phyloP scores from a whole-genome alignment of 768 basidiomycete species.

The Rhodotorula diobovata region DNA sequence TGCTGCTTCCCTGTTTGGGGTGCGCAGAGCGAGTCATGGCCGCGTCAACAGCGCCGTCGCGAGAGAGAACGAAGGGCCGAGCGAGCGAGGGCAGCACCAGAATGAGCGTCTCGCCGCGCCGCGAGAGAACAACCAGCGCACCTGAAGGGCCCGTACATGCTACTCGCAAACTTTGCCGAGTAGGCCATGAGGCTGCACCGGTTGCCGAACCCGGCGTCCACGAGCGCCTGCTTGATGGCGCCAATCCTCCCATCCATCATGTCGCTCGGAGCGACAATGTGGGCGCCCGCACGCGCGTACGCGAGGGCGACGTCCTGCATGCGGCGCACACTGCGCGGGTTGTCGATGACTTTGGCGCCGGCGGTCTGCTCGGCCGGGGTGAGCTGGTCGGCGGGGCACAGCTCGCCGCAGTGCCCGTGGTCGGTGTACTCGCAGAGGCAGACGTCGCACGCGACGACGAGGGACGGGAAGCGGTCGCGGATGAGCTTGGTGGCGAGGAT shows the following conservation, averaged over 20 bases:
- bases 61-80: not conserved
- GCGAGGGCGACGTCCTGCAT: conserved; percentile 86
- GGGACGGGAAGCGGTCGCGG: conserved; percentile 66
- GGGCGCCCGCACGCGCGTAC: conserved; percentile 92
- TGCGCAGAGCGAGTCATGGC: not conserved
- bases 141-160: conserved; percentile 94
- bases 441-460: conserved; percentile 91
- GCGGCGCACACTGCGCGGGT: conserved; percentile 71
- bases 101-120: too few relatives aligned
- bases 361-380: conserved; percentile 56
- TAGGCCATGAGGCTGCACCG: conserved; percentile 91
- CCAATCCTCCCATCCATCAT: conserved; percentile 97
- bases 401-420: conserved; percentile 86
- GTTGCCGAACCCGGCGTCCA: conserved; percentile 79
- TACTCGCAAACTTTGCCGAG: conserved; percentile 94
- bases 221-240: conserved; percentile 78
- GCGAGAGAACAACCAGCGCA: conserved; percentile 47
- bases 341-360: conserved; percentile 55
- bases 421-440: conserved; percentile 99
- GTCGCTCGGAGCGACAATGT: conserved; percentile 96
- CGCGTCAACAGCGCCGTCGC: not conserved
- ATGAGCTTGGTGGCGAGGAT: conserved; percentile 84
- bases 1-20: conserved; percentile 74
- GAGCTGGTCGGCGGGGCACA: conserved; percentile 49
- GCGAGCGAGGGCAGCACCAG: too few relatives aligned